Conservation (phyloP, 129 eudicot species). For the Kitagawia praeruptora region DNA sequence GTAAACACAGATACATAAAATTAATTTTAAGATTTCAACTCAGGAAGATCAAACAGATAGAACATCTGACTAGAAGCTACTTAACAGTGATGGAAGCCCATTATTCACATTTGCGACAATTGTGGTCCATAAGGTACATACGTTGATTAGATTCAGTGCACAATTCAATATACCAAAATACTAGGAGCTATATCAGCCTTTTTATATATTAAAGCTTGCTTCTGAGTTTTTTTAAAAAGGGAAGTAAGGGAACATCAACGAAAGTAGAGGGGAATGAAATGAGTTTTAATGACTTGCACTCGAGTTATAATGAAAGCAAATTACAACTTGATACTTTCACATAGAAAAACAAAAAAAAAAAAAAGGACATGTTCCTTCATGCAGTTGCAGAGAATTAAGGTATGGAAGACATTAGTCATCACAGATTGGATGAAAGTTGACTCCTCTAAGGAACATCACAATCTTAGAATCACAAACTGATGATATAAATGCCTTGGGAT, state of each 20-base stretch:
- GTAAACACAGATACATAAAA: not conserved
- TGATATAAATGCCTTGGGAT: not conserved
- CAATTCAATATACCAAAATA: too few relatives aligned
- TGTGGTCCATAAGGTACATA: not conserved
- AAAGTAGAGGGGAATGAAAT: not conserved
- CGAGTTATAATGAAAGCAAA: not conserved
- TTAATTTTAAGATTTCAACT: not conserved
- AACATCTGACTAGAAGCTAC: conserved; percentile 3
- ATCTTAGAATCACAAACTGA: not conserved
- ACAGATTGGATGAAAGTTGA: not conserved
- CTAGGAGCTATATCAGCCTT: not conserved
- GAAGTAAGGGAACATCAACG: not conserved
- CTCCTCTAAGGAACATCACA: not conserved
- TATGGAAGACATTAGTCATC: not conserved
- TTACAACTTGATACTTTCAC: not conserved
- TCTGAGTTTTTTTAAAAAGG: too few relatives aligned
- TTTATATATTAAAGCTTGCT: not conserved
- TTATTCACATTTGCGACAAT: not conserved
- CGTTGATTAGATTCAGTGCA: not conserved
- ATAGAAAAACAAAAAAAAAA: not conserved
- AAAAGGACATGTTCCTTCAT: not conserved
- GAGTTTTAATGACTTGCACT: not conserved
- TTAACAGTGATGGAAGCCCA: not conserved
- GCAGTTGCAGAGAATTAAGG: not conserved
- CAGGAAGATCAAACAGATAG: not conserved